Base-by-base conservation (phyloP, 371 early-diverging fungal species). In the Saksenaea oblongispora region DNA sequence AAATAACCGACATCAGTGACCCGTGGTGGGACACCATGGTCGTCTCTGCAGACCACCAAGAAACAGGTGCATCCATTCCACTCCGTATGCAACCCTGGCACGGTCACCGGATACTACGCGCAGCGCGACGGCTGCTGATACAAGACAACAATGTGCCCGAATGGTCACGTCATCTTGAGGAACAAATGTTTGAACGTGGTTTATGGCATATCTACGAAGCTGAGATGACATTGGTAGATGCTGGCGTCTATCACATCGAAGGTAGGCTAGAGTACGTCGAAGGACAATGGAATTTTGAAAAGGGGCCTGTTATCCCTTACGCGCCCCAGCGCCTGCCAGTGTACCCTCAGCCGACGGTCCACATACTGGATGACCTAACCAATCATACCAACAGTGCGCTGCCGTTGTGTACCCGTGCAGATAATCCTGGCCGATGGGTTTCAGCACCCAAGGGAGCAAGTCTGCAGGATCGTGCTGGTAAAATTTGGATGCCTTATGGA, bases 401-500 rank as follows among this genome's bases (percentile, higher is more conserved):
- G 17, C 85, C 85, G 2, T 56, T 83, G 22, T 85, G 85, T 58
- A 76, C 71, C 11, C 62, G 73, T 8, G 53, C 70, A 0, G 63
- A 75, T 27, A 65, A 74, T 18, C 66, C 73, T 27, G 85, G 85
- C 2, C 76, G 85, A 13, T 85, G 85, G 85, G 42, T 85, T 1
- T 61, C 65, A 8, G 35, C 54, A 3, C 63, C 62, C 63, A 54
- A 60, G 58, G 55, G 54, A 35, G 61, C 57, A 34, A 34, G 35
- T 18, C 39, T n/a, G 11, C 14, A 55, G 54, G 75, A 74, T 54
- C 53, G 56, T 15, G 51, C 71, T 2, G 61, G 67, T 26, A 74
- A 71, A 53, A 72, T 80, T 15, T 85, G 85, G 85, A 72, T 82
- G 8, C 85, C 85, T 1, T 83, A 76, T 51, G 34, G 28, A 0